Percentiles rank a stretch among this genome's conserved stretches.
Evolutionary conservation across 2,329 filamentous ascomycete genomes (phyloP).

Genomic region (Rhexocercosporidium sp.): DNA sequence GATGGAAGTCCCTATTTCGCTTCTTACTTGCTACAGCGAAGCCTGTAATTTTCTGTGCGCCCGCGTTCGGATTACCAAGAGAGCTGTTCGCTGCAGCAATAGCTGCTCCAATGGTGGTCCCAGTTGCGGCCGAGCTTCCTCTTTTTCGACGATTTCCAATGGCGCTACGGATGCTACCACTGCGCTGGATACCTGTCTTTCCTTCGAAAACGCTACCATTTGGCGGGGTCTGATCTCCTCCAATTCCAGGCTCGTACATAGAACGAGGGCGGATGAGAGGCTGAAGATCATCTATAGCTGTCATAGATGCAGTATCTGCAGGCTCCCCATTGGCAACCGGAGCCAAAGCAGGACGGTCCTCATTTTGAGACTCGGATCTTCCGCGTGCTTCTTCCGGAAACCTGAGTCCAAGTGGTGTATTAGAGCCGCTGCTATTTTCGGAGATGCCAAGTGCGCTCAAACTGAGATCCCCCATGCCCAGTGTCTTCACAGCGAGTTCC

Average conservation of each 20-base stretch:
- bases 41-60: constrained; percentile 80
- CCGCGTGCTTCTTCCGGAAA: constrained; percentile 51
- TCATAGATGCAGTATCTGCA: constrained; percentile 29
- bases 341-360: constrained; percentile 26
- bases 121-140: constrained; percentile 75
- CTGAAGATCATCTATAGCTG: constrained; percentile 35
- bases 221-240: constrained; percentile 69
- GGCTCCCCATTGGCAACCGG: constrained; percentile 24
- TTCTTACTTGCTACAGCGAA: constrained; percentile 97
- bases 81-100: constrained; percentile 73
- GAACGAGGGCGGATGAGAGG: constrained; percentile 50
- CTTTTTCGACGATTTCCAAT: constrained; percentile 70
- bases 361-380: constrained; percentile 34
- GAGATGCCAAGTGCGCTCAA: constrained; percentile 85
- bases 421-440: constrained; percentile 59
- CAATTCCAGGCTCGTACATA: constrained; percentile 53
- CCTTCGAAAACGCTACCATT: constrained; percentile 68
- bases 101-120: constrained; percentile 68
- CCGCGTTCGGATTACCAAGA: constrained; percentile 64
- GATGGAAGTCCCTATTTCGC: constrained; percentile 93
- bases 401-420: constrained; percentile 61
- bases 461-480: constrained; percentile 88
- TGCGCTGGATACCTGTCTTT: constrained; percentile 57
- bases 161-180: constrained; percentile 70
- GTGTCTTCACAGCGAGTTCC: constrained; percentile 82